Evolutionary conservation across 2,329 filamentous ascomycete species (phyloP), one percentile per base, ranked within the genome.

Genomic region (Blastomyces gilchristii): DNA sequence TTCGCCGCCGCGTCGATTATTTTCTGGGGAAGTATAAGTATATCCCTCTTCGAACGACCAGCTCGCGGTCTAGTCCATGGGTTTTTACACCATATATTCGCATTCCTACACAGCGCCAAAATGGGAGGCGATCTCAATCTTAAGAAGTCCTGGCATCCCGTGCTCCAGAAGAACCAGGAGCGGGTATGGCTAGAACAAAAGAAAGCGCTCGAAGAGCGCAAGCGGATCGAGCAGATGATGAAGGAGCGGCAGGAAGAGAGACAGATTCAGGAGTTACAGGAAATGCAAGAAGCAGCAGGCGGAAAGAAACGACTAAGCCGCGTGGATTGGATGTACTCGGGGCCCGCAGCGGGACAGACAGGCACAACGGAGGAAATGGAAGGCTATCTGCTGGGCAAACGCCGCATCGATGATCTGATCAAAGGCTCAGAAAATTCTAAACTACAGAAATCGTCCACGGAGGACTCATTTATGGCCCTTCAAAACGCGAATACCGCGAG

Each of bases 311-410:
- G 88, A 61, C 79, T 88, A 39, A 87, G 93, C 69, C 86, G 91
- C 45, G 93, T 99, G 34, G 94, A 97, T 71, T 99, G 94, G 90
- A 97, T 99, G 91, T 99, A 99, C 77, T 86, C 88, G 69, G 93
- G 93, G 0, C 91, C 94, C 8, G 89, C 89, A 52, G 83, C 81
- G 63, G 90, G 90, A 45, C 87, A 89, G 71, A 80, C 81, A n/a
- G 88, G 88, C 39, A 90, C 85, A 49, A 85, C 78, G 0, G 93
- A 97, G 74, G 94, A 97, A 77, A 91, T 90, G 78, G 94, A 99
- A 72, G 91, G 89, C 3, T 99, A 96, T 73, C 78, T 99, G 0
- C 81, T 99, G 16, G 94, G 94, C 61, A 97, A 97, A 80, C 83
- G 94, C 64, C 84, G 92, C 64, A 93, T 99, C 73, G 93, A 97